Evolutionary conservation across 2,329 filamentous ascomycete species (phyloP).

Genomic region (Paraconiothyrium sp.): DNA sequence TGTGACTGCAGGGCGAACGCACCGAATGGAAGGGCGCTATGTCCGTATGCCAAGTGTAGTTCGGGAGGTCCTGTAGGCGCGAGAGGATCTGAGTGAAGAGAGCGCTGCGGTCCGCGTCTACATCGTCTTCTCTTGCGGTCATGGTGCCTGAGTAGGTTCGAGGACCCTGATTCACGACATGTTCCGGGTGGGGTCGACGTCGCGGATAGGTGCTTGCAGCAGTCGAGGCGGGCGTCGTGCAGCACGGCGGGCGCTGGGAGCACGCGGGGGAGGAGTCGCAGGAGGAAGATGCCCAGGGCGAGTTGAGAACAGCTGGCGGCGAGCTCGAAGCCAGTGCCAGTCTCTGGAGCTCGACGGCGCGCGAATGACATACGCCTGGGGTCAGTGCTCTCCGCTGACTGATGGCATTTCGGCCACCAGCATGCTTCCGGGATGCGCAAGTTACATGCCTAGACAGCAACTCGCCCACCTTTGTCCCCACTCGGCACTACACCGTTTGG

Average conservation of each 20-base stretch:
- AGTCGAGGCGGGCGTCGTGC: conserved; percentile 2
- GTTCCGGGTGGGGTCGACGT: conserved; percentile 10
- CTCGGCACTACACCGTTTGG: conserved; percentile 2
- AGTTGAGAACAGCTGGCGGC: background rate
- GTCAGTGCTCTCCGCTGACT: conserved; percentile 22
- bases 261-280: background rate
- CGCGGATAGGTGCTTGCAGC: background rate
- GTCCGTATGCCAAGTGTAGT: conserved; percentile 53
- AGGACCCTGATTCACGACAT: conserved; percentile 23
- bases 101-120: conserved; percentile 29
- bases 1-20: conserved; percentile 2
- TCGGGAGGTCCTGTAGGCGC: conserved; percentile 50
- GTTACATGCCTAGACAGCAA: background rate
- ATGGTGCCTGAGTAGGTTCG: conserved; percentile 27
- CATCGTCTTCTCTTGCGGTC: conserved; percentile 21
- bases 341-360: conserved; percentile 5
- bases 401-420: conserved; percentile 16
- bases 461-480: conserved; percentile 13
- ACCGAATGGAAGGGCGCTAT: conserved; percentile 59
- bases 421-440: background rate
- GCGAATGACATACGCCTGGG: conserved; percentile 9
- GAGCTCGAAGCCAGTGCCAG: conserved; percentile 5
- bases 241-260: background rate
- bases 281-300: background rate
- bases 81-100: conserved; percentile 45